phyloP scores from a whole-genome alignment of 1,284 basidiomycete species.

The Entoloma clypeatum region DNA sequence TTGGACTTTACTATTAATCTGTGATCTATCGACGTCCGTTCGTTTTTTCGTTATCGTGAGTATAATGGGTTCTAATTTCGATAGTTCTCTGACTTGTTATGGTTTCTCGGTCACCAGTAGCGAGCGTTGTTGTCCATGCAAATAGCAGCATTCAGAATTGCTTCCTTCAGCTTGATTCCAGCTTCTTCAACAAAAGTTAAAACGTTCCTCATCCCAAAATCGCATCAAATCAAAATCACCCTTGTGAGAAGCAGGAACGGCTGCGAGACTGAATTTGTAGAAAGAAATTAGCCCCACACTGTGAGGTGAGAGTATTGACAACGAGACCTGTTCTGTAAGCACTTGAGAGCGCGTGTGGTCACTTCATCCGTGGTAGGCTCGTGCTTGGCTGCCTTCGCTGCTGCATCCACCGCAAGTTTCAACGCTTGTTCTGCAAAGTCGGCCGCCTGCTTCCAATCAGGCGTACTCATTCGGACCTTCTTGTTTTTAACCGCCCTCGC shows the following conservation, averaged over 20 bases:
- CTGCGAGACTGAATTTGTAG: slow-evolving; percentile 4
- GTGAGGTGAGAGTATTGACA: slow-evolving; percentile 5
- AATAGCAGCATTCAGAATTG: no score
- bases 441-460: slow-evolving; percentile 13
- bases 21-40: no score
- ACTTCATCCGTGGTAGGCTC: slow-evolving; percentile 7
- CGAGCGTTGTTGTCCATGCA: no score
- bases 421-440: slow-evolving; percentile 8
- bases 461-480: slow-evolving; percentile 11
- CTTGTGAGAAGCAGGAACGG: slow-evolving; percentile 10
- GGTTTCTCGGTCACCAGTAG: no score
- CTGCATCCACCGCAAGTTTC: slow-evolving; percentile 10
- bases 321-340: slow-evolving; percentile 8
- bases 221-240: slow-evolving; percentile 9
- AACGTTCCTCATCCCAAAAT: slow-evolving; percentile 8
- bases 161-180: not conserved
- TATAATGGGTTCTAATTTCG: no score
- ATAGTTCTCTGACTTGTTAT: no score
- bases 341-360: slow-evolving; percentile 5
- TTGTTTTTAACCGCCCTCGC: slow-evolving; percentile 1
- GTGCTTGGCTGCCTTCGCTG: slow-evolving; percentile 8
- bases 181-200: slow-evolving; percentile 8
- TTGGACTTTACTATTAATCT: no score
- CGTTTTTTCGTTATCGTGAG: no score
- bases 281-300: slow-evolving; percentile 2